Percentiles rank a stretch among this genome's conserved stretches.
phyloP scores from a whole-genome alignment of 2,329 filamentous ascomycete genomes.

The Fusarium proliferatum region DNA sequence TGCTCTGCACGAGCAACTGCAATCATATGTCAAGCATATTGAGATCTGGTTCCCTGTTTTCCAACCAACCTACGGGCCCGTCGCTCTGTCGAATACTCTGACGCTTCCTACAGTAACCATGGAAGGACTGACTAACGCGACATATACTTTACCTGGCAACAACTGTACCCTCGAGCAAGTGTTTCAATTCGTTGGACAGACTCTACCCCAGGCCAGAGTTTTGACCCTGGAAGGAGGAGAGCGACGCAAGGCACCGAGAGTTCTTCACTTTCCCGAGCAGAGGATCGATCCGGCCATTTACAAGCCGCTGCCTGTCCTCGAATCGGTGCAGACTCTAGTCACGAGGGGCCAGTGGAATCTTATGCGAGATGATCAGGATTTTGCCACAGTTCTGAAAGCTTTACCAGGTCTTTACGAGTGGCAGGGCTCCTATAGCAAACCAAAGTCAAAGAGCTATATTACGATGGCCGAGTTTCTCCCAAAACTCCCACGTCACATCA shows the following conservation, averaged over 20 bases:
- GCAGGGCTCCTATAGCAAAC: constrained; percentile 75
- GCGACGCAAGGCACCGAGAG: constrained; percentile 78
- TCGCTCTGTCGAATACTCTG: constrained; percentile 56
- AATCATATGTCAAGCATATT: constrained; percentile 74
- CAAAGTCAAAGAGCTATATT: constrained; percentile 78
- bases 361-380: constrained; percentile 72
- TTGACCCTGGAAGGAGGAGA: constrained; percentile 82
- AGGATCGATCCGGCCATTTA: constrained; percentile 37
- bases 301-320: constrained; percentile 58
- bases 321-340: constrained; percentile 73
- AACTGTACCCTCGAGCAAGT: constrained; percentile 78
- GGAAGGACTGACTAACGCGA: constrained; percentile 66
- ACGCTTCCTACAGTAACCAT: constrained; percentile 64
- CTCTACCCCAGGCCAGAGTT: constrained; percentile 71
- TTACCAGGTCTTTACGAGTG: constrained; percentile 73
- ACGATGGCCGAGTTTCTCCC: constrained; percentile 74
- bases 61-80: constrained; percentile 63
- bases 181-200: constrained; percentile 69
- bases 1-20: constrained; percentile 66
- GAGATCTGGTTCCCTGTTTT: constrained; percentile 85
- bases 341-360: constrained; percentile 84
- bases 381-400: constrained; percentile 68
- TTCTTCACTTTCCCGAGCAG: constrained; percentile 54
- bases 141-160: constrained; percentile 69
- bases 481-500: constrained; percentile 66